A percentile compares a stretch with the other conserved stretches of the same genome.
Evolutionary conservation across 306 rosid species (phyloP).

Genomic region (Quercus alba): DNA sequence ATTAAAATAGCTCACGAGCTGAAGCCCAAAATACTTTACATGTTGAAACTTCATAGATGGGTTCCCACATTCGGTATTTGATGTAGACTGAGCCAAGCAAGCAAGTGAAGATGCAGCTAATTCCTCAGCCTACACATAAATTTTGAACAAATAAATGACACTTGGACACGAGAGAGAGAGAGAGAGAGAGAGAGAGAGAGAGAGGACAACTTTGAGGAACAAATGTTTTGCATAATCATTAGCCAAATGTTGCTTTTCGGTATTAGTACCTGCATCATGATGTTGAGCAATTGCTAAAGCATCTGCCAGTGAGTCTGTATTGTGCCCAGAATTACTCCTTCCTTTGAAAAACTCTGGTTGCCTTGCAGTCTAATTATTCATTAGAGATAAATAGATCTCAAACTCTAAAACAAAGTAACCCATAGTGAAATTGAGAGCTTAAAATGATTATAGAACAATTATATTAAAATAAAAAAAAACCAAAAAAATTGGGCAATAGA

Average conservation of each 20-base stretch:
- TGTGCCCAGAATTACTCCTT: slow-evolving; percentile 54
- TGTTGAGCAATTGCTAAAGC: slow-evolving; percentile 88
- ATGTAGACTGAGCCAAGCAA: no score
- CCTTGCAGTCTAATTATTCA: slow-evolving; percentile 50
- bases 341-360: slow-evolving; percentile 75
- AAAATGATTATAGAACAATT: neutral
- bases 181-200: neutral
- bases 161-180: neutral
- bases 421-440: neutral
- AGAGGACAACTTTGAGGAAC: slow-evolving; percentile 35
- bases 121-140: slow-evolving; percentile 36
- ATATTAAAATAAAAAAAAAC: neutral
- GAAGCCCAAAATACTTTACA: neutral
- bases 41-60: no score
- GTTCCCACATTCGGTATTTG: neutral
- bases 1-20: neutral
- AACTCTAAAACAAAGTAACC: slow-evolving; percentile 4
- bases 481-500: no score
- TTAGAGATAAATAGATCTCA: slow-evolving; percentile 11
- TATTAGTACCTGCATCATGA: slow-evolving; percentile 81
- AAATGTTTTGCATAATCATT: slow-evolving; percentile 71
- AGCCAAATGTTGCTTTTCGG: slow-evolving; percentile 74
- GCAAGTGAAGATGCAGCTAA: slow-evolving; percentile 21
- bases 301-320: slow-evolving; percentile 67
- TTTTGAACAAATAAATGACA: slow-evolving; percentile 3